Evolutionary conservation across 306 rosid genomes (phyloP).

Genomic region (Amphicarpaea edgeworthii): DNA sequence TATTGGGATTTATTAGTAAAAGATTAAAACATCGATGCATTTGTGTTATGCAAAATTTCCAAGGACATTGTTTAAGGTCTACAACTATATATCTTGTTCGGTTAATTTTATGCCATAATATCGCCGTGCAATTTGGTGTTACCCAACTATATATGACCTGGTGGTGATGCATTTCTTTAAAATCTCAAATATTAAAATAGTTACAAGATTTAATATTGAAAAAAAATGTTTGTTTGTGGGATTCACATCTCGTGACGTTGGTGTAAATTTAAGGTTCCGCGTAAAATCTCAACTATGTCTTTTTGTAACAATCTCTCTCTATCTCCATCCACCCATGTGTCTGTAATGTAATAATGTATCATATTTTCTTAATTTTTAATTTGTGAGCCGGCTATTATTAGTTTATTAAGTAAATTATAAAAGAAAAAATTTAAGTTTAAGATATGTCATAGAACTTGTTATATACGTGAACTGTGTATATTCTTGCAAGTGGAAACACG

Average conservation of each 20-base stretch:
- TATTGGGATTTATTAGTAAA: not conserved
- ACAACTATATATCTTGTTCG: too few species aligned
- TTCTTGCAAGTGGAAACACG: not conserved
- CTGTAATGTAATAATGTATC: not conserved
- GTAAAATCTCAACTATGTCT: not conserved
- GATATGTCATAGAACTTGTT: not conserved
- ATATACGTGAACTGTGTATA: not conserved
- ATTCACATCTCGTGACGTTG: not conserved
- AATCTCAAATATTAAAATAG: not conserved
- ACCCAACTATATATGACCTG: conserved; percentile 36
- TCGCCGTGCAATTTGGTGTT: conserved; percentile 21
- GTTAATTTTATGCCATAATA: conserved; percentile 3
- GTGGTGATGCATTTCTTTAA: conserved; percentile 8
- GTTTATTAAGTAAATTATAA: not conserved
- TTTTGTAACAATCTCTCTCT: not conserved
- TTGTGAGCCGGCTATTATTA: not conserved
- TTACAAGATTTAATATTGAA: not conserved
- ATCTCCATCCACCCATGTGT: not conserved
- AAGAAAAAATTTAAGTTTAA: not conserved
- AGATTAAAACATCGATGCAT: too few species aligned
- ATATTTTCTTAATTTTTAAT: not conserved
- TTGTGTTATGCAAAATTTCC: too few species aligned
- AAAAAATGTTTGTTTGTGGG: not conserved
- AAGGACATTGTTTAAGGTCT: too few species aligned
- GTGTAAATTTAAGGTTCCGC: not conserved